These are phyloP conservation scores for Cylindrotheca fusiformis DNA, from an alignment of 108 stramenopile species.

Conservation along the genomic window DNA sequence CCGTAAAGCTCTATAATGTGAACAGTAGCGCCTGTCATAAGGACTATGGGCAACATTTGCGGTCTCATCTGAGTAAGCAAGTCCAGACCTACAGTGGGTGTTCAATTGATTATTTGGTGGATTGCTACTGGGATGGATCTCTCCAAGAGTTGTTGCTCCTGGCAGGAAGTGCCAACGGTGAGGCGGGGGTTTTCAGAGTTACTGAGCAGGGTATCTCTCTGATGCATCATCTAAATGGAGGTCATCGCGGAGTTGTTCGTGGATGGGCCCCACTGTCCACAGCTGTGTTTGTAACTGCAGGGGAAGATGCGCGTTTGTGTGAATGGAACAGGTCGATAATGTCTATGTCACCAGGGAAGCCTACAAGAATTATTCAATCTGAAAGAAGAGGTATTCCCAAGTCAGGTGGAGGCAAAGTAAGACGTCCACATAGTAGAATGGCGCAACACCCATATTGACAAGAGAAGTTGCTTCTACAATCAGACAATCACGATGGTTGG, in stretches of 20 bases:
- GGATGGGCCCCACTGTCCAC: constrained; percentile 49
- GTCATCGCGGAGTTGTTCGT: constrained; percentile 77
- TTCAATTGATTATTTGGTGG: constrained; percentile 54
- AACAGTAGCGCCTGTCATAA: constrained; percentile 35
- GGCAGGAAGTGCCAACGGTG: constrained; percentile 66
- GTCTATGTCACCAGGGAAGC: neutral
- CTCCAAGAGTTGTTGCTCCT: constrained; percentile 60
- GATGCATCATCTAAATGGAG: constrained; percentile 42
- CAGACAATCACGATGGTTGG: too few species aligned
- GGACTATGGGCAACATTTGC: constrained; percentile 39
- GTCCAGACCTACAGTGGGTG: neutral
- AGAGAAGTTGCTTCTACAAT: too few species aligned
- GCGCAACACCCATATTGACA: neutral
- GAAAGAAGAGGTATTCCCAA: neutral
- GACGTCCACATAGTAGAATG: neutral
- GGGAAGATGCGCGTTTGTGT: constrained; percentile 85
- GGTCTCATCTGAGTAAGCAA: constrained; percentile 20
- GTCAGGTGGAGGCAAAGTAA: neutral
- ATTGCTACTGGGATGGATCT: constrained; percentile 68
- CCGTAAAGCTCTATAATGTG: constrained; percentile 56
- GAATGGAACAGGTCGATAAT: constrained; percentile 56
- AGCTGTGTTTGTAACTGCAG: constrained; percentile 64
- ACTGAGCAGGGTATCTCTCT: constrained; percentile 50
- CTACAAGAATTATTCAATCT: neutral
- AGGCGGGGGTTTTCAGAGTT: constrained; percentile 62